Percentiles rank a stretch among this genome's conserved stretches.
Evolutionary conservation across 768 basidiomycete species (phyloP).

Genomic region (Postia placenta): DNA sequence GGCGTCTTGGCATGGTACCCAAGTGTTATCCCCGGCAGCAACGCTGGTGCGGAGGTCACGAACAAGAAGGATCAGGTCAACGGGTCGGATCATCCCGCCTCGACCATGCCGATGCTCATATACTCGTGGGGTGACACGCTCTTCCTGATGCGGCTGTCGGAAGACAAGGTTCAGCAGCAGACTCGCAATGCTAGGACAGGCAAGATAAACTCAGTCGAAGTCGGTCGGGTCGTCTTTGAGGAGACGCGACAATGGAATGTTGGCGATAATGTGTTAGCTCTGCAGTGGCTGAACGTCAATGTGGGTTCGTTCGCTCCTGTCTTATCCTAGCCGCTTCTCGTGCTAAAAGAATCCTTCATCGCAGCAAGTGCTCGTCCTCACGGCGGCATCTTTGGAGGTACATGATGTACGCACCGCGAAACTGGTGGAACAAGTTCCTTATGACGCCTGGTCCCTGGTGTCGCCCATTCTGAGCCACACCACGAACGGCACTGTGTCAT

Average conservation of each 20-base stretch:
- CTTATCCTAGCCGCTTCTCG: not conserved
- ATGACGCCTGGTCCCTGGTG: conserved; percentile 50
- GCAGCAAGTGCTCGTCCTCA: conserved; percentile 69
- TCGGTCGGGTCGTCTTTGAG: conserved; percentile 61
- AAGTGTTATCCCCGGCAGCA: conserved; percentile 33
- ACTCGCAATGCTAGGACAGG: conserved; percentile 50
- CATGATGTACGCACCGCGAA: conserved; percentile 55
- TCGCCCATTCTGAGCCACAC: conserved; percentile 47
- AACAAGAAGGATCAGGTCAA: conserved; percentile 21
- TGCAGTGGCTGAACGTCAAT: conserved; percentile 86
- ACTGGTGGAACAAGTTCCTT: conserved; percentile 55
- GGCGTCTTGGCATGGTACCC: conserved; percentile 84
- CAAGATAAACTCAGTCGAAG: conserved; percentile 51
- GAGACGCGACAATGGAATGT: conserved; percentile 54
- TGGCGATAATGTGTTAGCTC: conserved; percentile 55
- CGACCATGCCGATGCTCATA: conserved; percentile 60
- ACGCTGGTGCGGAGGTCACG: conserved; percentile 13
- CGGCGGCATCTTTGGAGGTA: conserved; percentile 52
- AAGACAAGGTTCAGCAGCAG: conserved; percentile 46
- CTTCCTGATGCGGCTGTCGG: conserved; percentile 59
- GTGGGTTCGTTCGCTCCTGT: conserved; percentile 50
- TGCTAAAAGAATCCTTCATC: not conserved
- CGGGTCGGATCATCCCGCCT: conserved; percentile 4
- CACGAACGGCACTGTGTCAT: conserved; percentile 39
- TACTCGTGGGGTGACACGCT: conserved; percentile 80